Evolutionary conservation across 257 asterid genomes (phyloP).

Genomic region (Primulina eburnea): DNA sequence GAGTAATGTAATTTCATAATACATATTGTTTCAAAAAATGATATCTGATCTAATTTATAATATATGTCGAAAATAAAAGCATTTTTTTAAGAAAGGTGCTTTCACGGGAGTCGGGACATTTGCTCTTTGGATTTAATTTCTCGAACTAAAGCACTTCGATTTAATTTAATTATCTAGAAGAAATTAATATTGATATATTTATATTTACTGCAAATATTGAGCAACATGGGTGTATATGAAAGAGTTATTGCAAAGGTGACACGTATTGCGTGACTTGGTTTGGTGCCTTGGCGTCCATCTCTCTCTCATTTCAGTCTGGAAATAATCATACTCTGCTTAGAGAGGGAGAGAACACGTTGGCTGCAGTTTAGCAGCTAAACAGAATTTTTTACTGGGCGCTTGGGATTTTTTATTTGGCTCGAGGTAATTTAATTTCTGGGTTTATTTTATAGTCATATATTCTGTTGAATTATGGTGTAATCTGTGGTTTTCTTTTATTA

Average conservation of each 20-base stretch:
- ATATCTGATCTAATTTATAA: too few species aligned
- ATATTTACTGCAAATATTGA: neutral
- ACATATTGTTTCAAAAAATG: too few species aligned
- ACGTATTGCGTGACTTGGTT: constrained; percentile 93
- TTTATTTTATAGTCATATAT: neutral
- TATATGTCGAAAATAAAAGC: neutral
- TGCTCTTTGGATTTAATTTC: too few species aligned
- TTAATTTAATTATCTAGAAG: too few species aligned
- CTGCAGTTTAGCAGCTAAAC: constrained; percentile 29
- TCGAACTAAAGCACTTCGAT: too few species aligned
- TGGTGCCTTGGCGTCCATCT: constrained; percentile 54
- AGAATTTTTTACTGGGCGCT: neutral
- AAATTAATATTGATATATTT: too few species aligned
- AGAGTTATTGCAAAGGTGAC: constrained; percentile 28
- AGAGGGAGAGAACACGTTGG: constrained; percentile 35
- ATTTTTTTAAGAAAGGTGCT: too few species aligned
- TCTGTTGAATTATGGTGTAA: neutral
- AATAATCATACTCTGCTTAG: constrained; percentile 26
- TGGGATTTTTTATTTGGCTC: constrained; percentile 2
- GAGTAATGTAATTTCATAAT: too few species aligned
- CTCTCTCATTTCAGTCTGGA: constrained; percentile 24
- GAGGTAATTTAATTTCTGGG: constrained; percentile 34
- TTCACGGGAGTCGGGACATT: neutral
- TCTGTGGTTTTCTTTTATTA: neutral
- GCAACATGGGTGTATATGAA: neutral